Percentiles rank a stretch among this genome's conserved stretches.
phyloP scores from a whole-genome alignment of 1,139 yeast species.

The Geotrichum cucujoidarum region DNA sequence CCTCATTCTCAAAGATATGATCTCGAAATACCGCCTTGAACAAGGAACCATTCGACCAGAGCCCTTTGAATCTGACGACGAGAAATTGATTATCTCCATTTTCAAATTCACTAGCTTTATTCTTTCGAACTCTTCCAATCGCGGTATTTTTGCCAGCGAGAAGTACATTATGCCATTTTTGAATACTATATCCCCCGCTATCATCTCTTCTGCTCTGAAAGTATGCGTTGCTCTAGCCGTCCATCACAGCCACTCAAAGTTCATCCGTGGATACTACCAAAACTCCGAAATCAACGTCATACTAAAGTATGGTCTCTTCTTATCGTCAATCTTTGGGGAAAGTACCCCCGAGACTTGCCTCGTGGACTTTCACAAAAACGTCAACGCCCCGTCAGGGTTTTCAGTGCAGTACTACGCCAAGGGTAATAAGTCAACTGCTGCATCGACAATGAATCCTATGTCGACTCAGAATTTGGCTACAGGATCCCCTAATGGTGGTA shows the following conservation, averaged over 20 bases:
- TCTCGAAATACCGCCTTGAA: conserved; percentile 52
- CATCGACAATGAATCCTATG: background rate
- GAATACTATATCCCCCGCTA: conserved; percentile 54
- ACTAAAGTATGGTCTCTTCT: conserved; percentile 32
- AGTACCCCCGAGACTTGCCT: conserved; percentile 19
- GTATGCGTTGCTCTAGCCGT: conserved; percentile 61
- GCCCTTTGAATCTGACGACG: conserved; percentile 46
- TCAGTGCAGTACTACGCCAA: conserved; percentile 30
- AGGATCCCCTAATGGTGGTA: too few species aligned
- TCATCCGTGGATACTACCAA: conserved; percentile 40
- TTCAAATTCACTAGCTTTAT: conserved; percentile 61
- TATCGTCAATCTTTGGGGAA: conserved; percentile 24
- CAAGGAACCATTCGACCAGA: conserved; percentile 41
- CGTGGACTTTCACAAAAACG: conserved; percentile 28
- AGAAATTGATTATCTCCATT: conserved; percentile 47
- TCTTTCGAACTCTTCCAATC: conserved; percentile 64
- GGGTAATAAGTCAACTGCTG: conserved; percentile 4
- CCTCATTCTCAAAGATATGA: conserved; percentile 50
- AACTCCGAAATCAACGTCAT: conserved; percentile 30
- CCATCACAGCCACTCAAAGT: conserved; percentile 46
- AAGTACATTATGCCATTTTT: conserved; percentile 59
- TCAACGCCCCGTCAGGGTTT: conserved; percentile 24
- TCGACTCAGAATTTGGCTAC: too few species aligned
- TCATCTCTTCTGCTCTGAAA: conserved; percentile 58
- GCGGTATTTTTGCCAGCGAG: conserved; percentile 61